Base-by-base conservation (phyloP, 202 grass and related monocot species). In the Alloteropsis angusta region DNA sequence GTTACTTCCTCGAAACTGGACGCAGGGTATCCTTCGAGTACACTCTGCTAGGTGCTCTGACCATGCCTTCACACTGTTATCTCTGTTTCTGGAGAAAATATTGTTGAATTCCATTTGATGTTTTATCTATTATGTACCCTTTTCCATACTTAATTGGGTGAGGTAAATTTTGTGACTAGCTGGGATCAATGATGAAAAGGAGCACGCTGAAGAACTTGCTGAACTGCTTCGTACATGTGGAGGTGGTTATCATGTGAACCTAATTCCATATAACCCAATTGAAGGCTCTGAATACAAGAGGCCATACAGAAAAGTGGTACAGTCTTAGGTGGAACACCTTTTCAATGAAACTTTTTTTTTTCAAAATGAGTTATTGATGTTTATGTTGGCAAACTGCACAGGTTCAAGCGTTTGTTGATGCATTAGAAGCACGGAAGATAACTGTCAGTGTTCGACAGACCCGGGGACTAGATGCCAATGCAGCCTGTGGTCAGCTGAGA, bases 241-340 rank as follows among this genome's bases (percentile, higher is more conserved):
- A n/a, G 67, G 89, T 13, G 89, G 95, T 53, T 94, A 94, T 84
- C 95, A 98, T 60, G 92, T 94, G 56, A 98, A 98, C 67, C 53
- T 94, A 68, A 98, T 94, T 47, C 95, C 95, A 43, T 98, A 90
- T 65, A 98, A 94, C 78, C 94, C 91, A 17, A 88, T 98, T 62
- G 83, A 92, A 87, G 92, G 85, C 25, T 98, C 95, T 43, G 95
- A 91, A 47, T 98, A 92, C 83, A 87, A 89, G 85, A 93, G 96
- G 65, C 96, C 96, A 8, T 98, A 98, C 58, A 92, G 85, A 78
- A 98, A 98, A 91, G 84, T 76, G 77, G 96, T 98, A 92, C 26
- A 17, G 12, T 77, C 1, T 60, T 47, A 39, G 26, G 23, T 38
- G 52, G 17, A 15, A 19, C 62, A 72, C 42, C 50, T 69, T 59